phyloP scores from a whole-genome alignment of 2,329 filamentous ascomycete species.

The Pseudogymnoascus sp. region DNA sequence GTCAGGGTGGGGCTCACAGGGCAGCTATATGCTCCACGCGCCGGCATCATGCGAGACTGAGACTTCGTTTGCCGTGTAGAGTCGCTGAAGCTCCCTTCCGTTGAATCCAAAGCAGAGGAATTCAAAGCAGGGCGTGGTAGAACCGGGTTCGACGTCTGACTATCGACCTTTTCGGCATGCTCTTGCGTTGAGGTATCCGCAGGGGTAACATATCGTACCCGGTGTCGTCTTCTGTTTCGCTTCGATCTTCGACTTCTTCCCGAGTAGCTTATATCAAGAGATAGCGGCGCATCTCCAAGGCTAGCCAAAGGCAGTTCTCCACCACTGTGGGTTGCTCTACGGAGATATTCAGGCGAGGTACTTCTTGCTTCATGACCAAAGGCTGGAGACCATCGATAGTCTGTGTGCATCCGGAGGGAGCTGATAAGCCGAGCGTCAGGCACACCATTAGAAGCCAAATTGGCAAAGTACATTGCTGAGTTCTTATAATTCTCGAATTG shows the following conservation, averaged over 20 bases:
- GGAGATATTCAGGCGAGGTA: constrained; percentile 23
- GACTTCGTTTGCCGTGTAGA: not conserved
- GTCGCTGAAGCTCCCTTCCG: not conserved
- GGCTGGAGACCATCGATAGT: constrained; percentile 27
- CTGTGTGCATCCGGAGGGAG: constrained; percentile 27
- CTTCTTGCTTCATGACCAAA: constrained; percentile 27
- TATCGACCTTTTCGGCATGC: not conserved
- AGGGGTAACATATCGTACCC: not conserved
- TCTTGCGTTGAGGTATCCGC: not conserved
- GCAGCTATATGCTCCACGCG: not conserved
- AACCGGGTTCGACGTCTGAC: not conserved
- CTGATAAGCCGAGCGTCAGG: constrained; percentile 26
- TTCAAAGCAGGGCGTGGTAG: not conserved
- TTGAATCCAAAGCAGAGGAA: not conserved
- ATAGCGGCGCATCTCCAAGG: not conserved
- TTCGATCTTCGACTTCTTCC: not conserved
- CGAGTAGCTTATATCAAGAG: not conserved
- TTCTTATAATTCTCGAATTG: constrained; percentile 3
- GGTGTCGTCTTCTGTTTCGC: not conserved
- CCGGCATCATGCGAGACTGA: not conserved
- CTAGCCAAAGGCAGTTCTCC: not conserved
- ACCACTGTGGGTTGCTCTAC: constrained; percentile 20
- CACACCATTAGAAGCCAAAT: not conserved
- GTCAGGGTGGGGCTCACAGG: not conserved
- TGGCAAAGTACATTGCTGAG: constrained; percentile 11